A percentile compares a stretch with the other conserved stretches of the same genome.
phyloP scores from a whole-genome alignment of 2,329 filamentous ascomycete species.

The Verticillium nubilum region DNA sequence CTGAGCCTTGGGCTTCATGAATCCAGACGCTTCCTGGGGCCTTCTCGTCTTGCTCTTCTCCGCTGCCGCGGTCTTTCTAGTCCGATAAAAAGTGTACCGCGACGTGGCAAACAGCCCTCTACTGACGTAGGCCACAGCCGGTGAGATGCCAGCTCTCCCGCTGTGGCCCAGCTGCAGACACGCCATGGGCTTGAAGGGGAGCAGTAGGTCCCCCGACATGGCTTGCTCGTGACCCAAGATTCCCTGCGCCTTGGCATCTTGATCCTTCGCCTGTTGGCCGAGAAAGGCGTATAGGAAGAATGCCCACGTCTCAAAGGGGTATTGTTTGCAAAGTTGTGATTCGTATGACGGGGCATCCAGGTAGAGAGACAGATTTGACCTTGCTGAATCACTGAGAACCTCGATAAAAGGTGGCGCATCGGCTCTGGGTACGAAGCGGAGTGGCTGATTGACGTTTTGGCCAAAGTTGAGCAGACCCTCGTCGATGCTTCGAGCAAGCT shows the following conservation, averaged over 20 bases:
- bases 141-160: conserved; percentile 25
- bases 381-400: conserved; percentile 26
- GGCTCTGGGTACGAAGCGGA: conserved; percentile 23
- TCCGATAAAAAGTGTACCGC: conserved; percentile 24
- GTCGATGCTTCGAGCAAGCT: conserved; percentile 26
- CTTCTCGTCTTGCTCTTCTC: conserved; percentile 13
- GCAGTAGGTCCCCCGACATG: conserved; percentile 27
- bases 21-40: conserved; percentile 5
- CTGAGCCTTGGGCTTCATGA: conserved; percentile 9
- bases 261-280: conserved; percentile 29
- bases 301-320: conserved; percentile 31
- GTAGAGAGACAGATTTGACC: conserved; percentile 22
- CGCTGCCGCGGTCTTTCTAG: not conserved
- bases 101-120: conserved; percentile 26
- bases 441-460: conserved; percentile 9
- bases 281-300: conserved; percentile 36
- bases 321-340: conserved; percentile 24
- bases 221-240: conserved; percentile 19
- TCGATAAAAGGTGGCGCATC: conserved; percentile 26
- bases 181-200: conserved; percentile 32
- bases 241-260: conserved; percentile 21
- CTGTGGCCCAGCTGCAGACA: conserved; percentile 31
- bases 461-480: conserved; percentile 22
- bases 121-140: conserved; percentile 28
- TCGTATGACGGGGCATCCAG: conserved; percentile 21